Base-by-base conservation (phyloP, 2,329 filamentous ascomycete genomes). In the Venturia effusa region DNA sequence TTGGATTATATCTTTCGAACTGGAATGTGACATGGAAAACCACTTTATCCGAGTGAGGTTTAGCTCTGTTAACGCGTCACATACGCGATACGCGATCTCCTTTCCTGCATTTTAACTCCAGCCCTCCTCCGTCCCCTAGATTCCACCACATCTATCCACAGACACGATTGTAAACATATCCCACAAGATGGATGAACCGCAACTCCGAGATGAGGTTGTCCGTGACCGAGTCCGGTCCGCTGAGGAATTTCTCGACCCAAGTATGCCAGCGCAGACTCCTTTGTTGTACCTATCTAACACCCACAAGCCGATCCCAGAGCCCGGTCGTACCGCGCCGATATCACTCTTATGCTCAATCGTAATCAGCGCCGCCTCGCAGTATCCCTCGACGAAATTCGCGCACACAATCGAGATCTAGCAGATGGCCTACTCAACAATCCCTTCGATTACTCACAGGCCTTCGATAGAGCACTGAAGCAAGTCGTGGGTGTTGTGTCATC, bases 221-320 rank as follows among this genome's bases (percentile, higher is more conserved):
- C 84, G 86, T 70, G 88, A 95, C 78, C 90, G 92, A 71, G 85
- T 96, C 74, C 88, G 91, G 70, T 85, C 88, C 68, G 92, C 91
- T n/a, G 84, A 88, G 70, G 92, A 97, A 75, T 97, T 97, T 72
- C 85, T 97, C 54, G 93, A 97, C 80, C 93, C 93, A 66, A 87
- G 92, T 96, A 83, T 71, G 87, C 76, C 55, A 37, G 45, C 1
- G 10, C 2, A 32, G 22, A 40, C 22, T 41, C 24, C 15, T 17
- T 15, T 51, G 40, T 30, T 15, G 55, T n/a, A 45, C 19, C 22
- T 41, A 54, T 40, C 64, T 63, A 66, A 76, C 66, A 48, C 57
- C 45, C 48, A 22, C 30, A 65, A 86, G 83, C 76, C 69, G 83
- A 86, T 76, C 79, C 79, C 30, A 76, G 80, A 51, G 64, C 64